Evolutionary conservation across 164 flowering plant genomes (phyloP).

Genomic region (Liriodendron chinense): DNA sequence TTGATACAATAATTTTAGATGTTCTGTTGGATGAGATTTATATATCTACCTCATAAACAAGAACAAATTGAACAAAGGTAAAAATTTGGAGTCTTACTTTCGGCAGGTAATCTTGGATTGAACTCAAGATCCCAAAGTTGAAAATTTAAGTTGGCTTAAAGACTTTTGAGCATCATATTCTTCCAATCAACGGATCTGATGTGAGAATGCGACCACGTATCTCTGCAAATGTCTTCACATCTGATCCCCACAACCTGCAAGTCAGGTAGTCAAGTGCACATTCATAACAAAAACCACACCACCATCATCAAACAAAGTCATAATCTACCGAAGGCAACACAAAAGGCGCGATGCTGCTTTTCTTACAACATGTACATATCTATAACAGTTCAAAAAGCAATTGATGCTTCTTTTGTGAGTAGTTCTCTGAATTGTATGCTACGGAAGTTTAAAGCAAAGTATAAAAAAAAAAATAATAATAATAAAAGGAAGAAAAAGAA

Average conservation of each 20-base stretch:
- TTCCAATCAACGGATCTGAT: not conserved
- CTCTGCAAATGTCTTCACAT: slow-evolving; percentile 31
- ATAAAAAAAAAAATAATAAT: too few relatives aligned
- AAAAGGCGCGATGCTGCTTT: not conserved
- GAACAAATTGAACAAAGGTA: too few relatives aligned
- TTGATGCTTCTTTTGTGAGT: not conserved
- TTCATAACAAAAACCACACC: not conserved
- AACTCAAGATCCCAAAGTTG: not conserved
- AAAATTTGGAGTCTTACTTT: too few relatives aligned
- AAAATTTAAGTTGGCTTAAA: not conserved
- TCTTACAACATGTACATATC: not conserved
- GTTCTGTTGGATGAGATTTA: too few relatives aligned
- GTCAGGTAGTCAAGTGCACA: not conserved
- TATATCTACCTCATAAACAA: too few relatives aligned
- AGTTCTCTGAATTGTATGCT: not conserved
- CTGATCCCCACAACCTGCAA: slow-evolving; percentile 84
- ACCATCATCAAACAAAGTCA: not conserved
- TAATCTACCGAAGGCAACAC: not conserved
- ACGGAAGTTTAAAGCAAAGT: too few relatives aligned
- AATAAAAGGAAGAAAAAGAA: too few relatives aligned
- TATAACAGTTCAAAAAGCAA: not conserved
- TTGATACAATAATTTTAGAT: too few relatives aligned
- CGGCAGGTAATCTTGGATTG: not conserved
- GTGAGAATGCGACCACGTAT: slow-evolving; percentile 23
- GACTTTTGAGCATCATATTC: not conserved